Evolutionary conservation across 2,329 filamentous ascomycete genomes (phyloP).

Genomic region (Claviceps humidiphila): DNA sequence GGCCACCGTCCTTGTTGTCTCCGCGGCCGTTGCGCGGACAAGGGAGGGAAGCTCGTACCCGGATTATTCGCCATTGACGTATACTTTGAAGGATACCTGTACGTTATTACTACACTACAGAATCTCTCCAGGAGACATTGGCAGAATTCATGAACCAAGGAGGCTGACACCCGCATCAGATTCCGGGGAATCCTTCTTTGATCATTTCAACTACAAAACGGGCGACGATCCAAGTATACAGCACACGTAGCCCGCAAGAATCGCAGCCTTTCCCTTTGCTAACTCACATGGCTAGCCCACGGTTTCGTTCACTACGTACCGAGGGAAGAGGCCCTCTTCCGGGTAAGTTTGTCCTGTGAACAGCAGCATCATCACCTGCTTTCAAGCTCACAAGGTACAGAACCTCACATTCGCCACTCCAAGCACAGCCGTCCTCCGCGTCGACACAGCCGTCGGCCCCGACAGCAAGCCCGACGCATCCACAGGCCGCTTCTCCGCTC

Average conservation of each 20-base stretch:
- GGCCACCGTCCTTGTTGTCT: conserved; percentile 34
- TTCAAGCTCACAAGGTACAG: conserved; percentile 15
- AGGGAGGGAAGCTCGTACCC: conserved; percentile 30
- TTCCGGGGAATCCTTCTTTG: conserved; percentile 36
- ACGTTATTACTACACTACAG: conserved; percentile 10
- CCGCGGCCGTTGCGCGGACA: conserved; percentile 27
- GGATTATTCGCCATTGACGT: conserved; percentile 32
- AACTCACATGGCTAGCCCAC: conserved; percentile 16
- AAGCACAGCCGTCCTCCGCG: conserved; percentile 40
- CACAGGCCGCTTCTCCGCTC: conserved; percentile 49
- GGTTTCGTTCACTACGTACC: conserved; percentile 44
- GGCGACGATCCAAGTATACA: conserved; percentile 33
- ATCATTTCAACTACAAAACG: conserved; percentile 40
- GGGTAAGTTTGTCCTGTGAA: conserved; percentile 21
- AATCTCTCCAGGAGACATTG: not conserved
- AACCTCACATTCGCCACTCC: conserved; percentile 50
- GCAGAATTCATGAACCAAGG: not conserved
- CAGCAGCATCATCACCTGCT: not conserved
- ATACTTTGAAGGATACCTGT: conserved; percentile 37
- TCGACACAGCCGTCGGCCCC: conserved; percentile 45
- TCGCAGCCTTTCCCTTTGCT: not conserved
- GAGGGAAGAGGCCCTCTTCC: conserved; percentile 22
- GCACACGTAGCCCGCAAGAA: not conserved
- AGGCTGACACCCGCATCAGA: conserved; percentile 20
- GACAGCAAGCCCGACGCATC: conserved; percentile 34